A percentile compares a stretch with the other conserved stretches of the same genome.
Conservation (phyloP, 805 yeast genomes). For the Scheffersomyces stipitis region DNA sequence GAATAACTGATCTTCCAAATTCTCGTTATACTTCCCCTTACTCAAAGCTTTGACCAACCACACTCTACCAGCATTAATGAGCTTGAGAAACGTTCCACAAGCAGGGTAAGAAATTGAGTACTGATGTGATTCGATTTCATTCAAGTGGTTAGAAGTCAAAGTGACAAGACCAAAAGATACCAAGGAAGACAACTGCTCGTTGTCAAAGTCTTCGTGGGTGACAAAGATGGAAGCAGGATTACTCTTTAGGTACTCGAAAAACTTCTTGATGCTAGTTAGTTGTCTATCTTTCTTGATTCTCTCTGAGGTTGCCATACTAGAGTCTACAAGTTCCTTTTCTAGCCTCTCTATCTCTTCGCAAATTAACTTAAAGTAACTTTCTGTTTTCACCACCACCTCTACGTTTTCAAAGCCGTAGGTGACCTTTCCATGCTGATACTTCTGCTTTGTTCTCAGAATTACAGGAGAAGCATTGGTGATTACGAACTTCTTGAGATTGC, state of each 20-base stretch:
- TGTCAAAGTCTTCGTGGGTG: slow-evolving; percentile 19
- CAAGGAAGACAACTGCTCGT: slow-evolving; percentile 29
- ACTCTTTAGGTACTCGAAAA: slow-evolving; percentile 16
- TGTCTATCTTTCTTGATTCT: slow-evolving; percentile 15
- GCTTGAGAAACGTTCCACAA: slow-evolving; percentile 48
- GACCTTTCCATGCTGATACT: slow-evolving; percentile 33
- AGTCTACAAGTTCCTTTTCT: slow-evolving; percentile 2
- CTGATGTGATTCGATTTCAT: slow-evolving; percentile 38
- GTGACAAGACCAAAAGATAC: slow-evolving; percentile 46
- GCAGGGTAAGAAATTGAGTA: slow-evolving; percentile 49
- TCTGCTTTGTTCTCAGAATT: slow-evolving; percentile 35
- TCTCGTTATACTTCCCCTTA: slow-evolving; percentile 40
- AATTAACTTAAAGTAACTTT: slow-evolving; percentile 21
- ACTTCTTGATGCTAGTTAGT: slow-evolving; percentile 18
- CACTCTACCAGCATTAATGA: slow-evolving; percentile 43
- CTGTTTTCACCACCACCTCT: slow-evolving; percentile 32
- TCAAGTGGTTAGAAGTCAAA: slow-evolving; percentile 43
- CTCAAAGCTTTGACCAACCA: slow-evolving; percentile 43
- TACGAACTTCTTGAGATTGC: slow-evolving; percentile 38
- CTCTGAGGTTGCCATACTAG: neutral
- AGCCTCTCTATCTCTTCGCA: slow-evolving; percentile 7
- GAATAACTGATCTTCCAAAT: slow-evolving; percentile 40
- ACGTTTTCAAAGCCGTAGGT: slow-evolving; percentile 45
- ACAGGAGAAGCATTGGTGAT: slow-evolving; percentile 47
- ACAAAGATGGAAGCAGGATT: slow-evolving; percentile 30